Base-by-base conservation (phyloP, 2,329 filamentous ascomycete genomes). In the Cyphellophora europaea region DNA sequence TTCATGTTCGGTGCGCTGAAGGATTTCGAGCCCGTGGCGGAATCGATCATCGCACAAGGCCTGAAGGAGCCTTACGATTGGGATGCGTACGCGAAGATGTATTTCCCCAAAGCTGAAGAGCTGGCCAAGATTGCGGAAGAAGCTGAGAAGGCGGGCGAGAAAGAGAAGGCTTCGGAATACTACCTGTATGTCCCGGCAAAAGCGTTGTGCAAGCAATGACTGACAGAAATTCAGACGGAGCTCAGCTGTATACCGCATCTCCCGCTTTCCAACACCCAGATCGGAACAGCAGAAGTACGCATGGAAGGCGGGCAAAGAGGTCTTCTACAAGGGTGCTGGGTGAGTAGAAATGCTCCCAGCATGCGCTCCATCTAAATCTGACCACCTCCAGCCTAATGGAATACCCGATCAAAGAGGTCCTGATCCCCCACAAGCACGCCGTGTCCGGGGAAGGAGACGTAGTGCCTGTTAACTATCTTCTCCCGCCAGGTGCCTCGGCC, bases 1-100 rank as follows among this genome's bases (percentile, higher is more conserved):
- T 88, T 87, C 66, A 82, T 86, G 65, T 83, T 86, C 57, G 75
- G 77, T 28, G 62, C 66, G 4, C 70, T 72, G 40, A 66, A 74
- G 36, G 82, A 87, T 56, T 85, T 88, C 51, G 69, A 74, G 48
- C 79, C 78, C 12, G 67, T 87, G 19, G 82, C 83, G 33, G 54
- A 70, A n/a, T 60, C 72, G 36, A 61, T 87, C 29, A 72, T 79
- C 31, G 57, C 68, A 60, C 61, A 71, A 49, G 62, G 72, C 47
- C 67, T 79, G 54, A 74, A 79, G 53, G 78, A 85, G 48, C 77
- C 76, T 6, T 78, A 74, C 45, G 35, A 41, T 27, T 75, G 73
- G 48, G 63, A 77, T 30, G 70, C 61, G 15, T 87, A 84, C 57
- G 82, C 82, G 0, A 54, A 66, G 25, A 44, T 68, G 5, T 78